These are phyloP conservation scores for Phyllosticta capitalensis DNA, from an alignment of 2,329 filamentous ascomycete species.

Conservation along the genomic window DNA sequence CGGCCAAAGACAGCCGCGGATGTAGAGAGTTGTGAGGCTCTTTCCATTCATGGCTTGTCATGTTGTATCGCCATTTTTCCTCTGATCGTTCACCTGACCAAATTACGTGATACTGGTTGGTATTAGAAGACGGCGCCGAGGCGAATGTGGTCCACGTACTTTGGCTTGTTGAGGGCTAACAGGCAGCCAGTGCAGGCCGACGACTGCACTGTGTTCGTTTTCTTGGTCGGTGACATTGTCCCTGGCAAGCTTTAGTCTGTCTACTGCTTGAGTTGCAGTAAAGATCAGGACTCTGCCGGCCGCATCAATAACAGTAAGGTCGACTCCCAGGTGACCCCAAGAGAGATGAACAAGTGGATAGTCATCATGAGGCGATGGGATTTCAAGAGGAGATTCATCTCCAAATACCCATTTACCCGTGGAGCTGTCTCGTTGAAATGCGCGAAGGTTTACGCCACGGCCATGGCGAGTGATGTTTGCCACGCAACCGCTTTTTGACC, in stretches of 20 bases:
- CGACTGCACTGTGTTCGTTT: slow-evolving; percentile 67
- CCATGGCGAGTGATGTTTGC: slow-evolving; percentile 70
- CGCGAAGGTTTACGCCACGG: slow-evolving; percentile 59
- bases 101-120: slow-evolving; percentile 24
- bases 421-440: slow-evolving; percentile 58
- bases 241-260: slow-evolving; percentile 55
- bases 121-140: slow-evolving; percentile 8
- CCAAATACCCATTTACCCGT: slow-evolving; percentile 69
- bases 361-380: slow-evolving; percentile 52
- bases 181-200: slow-evolving; percentile 76
- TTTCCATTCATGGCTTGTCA: slow-evolving; percentile 53
- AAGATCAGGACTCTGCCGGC: slow-evolving; percentile 69
- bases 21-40: slow-evolving; percentile 63
- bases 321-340: slow-evolving; percentile 69
- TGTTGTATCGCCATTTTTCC: slow-evolving; percentile 58
- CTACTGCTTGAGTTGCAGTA: slow-evolving; percentile 61
- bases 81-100: slow-evolving; percentile 31
- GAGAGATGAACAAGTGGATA: slow-evolving; percentile 68
- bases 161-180: slow-evolving; percentile 33
- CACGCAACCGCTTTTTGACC: slow-evolving; percentile 81
- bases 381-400: slow-evolving; percentile 57
- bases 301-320: slow-evolving; percentile 75
- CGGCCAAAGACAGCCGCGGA: slow-evolving; percentile 36
- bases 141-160: slow-evolving; percentile 14
- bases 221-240: slow-evolving; percentile 57